Base-by-base conservation (phyloP, 495 filamentous ascomycete genomes). In the Hypoxylon lienhwacheense region DNA sequence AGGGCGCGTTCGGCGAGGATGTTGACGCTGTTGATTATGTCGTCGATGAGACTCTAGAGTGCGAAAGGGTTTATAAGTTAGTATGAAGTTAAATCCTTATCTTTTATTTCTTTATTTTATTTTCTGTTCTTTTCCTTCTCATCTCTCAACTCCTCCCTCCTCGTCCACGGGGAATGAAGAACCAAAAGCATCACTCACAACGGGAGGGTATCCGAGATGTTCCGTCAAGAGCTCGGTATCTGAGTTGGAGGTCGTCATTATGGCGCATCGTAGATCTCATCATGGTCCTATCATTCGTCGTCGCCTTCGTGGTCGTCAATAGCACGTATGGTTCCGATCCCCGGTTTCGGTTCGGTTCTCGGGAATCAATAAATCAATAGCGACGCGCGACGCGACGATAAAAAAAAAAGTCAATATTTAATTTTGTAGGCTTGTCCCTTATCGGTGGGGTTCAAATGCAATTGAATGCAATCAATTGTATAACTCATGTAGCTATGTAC, bases 1-100 rank as follows among this genome's bases (percentile, higher is more conserved):
- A 96, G 84, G 44, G 89, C 89, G 63, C 83, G 83, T 70, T 91
- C 92, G 61, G 90, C 84, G 62, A 97, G 76, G 47, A 88, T 86
- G 75, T 97, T 97, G 63, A 96, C 83, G 52, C 85, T 85, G 76
- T 98, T 97, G 73, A 97, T 96, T 54, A 98, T 88, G 66, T 97
- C 93, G 78, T 98, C 93, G 66, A 98, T 85, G 16, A 98, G 81
- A 53, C 86, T 86, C 91, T 96, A 61, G 26, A 28, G 12, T 14
- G 12, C n/a, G 21, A 7, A 21, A 6, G 10, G 10, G 14, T 20
- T 26, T 16, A 45, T n/a, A 22, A 8, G 29, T 62, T 57, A 61
- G 53, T 34, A 42, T 33, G n/a, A n/a, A n/a, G n/a, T n/a, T n/a
- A 68, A 40, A 69, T 60, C 39, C 63, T 3, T 16, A 3, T 16